These are phyloP conservation scores for Ogataea allantospora DNA, from an alignment of 805 yeast species.

Conservation along the genomic window DNA sequence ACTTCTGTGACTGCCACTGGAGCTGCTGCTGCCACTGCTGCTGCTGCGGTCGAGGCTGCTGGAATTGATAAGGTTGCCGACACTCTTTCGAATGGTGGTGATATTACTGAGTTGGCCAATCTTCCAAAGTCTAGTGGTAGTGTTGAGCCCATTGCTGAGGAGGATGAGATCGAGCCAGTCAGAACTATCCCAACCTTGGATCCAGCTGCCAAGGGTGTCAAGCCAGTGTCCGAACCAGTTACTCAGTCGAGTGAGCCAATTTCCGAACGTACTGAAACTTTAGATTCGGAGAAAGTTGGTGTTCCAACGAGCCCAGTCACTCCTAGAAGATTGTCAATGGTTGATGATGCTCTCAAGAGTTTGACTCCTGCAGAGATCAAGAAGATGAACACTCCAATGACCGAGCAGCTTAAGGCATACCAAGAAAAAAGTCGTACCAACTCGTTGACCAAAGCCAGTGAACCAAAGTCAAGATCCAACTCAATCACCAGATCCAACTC, in stretches of 20 bases:
- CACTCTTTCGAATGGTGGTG: slow-evolving; percentile 17
- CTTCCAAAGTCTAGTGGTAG: slow-evolving; percentile 19
- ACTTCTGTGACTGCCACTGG: slow-evolving; percentile 23
- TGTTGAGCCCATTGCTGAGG: slow-evolving; percentile 36
- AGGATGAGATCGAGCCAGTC: slow-evolving; percentile 22
- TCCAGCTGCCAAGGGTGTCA: background rate
- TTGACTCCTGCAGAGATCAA: slow-evolving; percentile 28
- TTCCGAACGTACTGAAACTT: slow-evolving; percentile 1
- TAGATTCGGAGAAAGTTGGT: slow-evolving; percentile 1
- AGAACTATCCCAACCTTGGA: slow-evolving; percentile 1
- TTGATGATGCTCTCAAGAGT: slow-evolving; percentile 31
- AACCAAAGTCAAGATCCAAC: slow-evolving; percentile 31
- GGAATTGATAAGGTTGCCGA: slow-evolving; percentile 24
- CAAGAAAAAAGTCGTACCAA: slow-evolving; percentile 38
- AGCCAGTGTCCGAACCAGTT: background rate
- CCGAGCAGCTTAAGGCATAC: slow-evolving; percentile 26
- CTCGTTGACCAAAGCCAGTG: slow-evolving; percentile 45
- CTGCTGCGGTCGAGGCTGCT: slow-evolving; percentile 25
- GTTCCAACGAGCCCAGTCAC: slow-evolving; percentile 10
- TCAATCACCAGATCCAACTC: slow-evolving; percentile 24
- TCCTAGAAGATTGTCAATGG: slow-evolving; percentile 32
- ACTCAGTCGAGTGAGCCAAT: background rate
- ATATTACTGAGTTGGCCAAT: slow-evolving; percentile 9
- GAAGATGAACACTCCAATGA: slow-evolving; percentile 31
- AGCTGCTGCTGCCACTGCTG: slow-evolving; percentile 24